Conservation (phyloP, 208 protist species). For the Leishmania martiniquensis region DNA sequence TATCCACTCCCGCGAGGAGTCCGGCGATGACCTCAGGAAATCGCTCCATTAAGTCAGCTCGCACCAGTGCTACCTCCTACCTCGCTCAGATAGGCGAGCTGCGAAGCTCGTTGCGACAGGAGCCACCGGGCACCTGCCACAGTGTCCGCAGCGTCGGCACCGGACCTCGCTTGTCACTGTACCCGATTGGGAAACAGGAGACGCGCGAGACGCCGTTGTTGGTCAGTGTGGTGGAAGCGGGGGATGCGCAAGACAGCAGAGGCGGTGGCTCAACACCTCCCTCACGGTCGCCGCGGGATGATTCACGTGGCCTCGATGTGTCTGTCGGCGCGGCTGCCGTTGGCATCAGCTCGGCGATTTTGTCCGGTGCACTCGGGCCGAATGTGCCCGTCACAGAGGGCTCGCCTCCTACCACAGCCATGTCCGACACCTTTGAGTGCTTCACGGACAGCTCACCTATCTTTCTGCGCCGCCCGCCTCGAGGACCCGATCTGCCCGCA, state of each 20-base stretch:
- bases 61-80: slow-evolving; percentile 9
- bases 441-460: slow-evolving; percentile 2
- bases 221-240: neutral
- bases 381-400: neutral
- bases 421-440: neutral
- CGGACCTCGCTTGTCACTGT: neutral
- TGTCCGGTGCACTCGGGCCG: neutral
- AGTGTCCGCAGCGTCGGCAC: neutral
- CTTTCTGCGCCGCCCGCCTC: slow-evolving; percentile 9
- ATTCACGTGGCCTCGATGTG: neutral
- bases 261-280: neutral
- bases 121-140: neutral
- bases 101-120: slow-evolving; percentile 6
- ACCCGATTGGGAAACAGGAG: neutral
- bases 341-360: neutral
- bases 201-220: too few relatives aligned
- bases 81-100: neutral
- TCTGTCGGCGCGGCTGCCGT: neutral
- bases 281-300: neutral
- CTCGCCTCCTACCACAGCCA: neutral
- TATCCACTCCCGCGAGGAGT: neutral
- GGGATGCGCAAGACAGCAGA: neutral
- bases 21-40: neutral
- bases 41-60: slow-evolving; percentile 8
- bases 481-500: too few relatives aligned